Evolutionary conservation across 2,329 filamentous ascomycete species (phyloP).

Genomic region (Pseudogymnoascus sp.): DNA sequence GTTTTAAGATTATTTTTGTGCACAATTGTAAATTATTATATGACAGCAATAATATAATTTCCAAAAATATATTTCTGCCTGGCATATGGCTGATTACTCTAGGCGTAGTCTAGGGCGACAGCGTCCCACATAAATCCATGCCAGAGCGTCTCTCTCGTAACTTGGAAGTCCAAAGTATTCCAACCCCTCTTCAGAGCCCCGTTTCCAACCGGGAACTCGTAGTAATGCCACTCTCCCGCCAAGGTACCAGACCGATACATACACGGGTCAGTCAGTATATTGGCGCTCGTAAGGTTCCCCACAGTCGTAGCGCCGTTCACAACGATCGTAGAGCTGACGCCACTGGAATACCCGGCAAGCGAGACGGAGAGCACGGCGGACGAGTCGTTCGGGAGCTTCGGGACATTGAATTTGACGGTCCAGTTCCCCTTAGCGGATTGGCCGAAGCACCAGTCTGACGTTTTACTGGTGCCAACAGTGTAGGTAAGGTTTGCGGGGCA

Average conservation of each 20-base stretch:
- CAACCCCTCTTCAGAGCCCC: slow-evolving; percentile 30
- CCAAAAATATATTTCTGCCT: background rate
- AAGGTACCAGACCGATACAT: slow-evolving; percentile 38
- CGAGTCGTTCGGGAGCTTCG: slow-evolving; percentile 2
- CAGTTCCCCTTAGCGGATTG: slow-evolving; percentile 28
- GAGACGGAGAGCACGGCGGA: slow-evolving; percentile 15
- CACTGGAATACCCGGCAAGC: slow-evolving; percentile 22
- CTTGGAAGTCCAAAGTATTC: slow-evolving; percentile 35
- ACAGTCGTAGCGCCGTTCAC: slow-evolving; percentile 32
- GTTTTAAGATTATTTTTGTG: background rate
- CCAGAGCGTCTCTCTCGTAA: slow-evolving; percentile 34
- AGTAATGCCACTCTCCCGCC: slow-evolving; percentile 38
- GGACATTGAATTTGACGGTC: slow-evolving; percentile 16
- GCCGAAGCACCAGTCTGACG: slow-evolving; percentile 45
- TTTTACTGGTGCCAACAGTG: slow-evolving; percentile 34
- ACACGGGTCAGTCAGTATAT: slow-evolving; percentile 35
- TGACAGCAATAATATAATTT: background rate
- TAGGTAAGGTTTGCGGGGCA: slow-evolving; percentile 43
- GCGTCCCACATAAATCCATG: slow-evolving; percentile 39
- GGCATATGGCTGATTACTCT: background rate
- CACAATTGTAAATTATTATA: background rate
- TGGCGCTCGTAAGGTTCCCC: slow-evolving; percentile 32
- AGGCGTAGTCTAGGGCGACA: slow-evolving; percentile 32
- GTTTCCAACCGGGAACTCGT: slow-evolving; percentile 33
- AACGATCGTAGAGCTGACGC: slow-evolving; percentile 31